Percentiles rank a stretch among this genome's conserved stretches.
Conservation (phyloP, 441 rosid species). For the Flueggea neowawraea region DNA sequence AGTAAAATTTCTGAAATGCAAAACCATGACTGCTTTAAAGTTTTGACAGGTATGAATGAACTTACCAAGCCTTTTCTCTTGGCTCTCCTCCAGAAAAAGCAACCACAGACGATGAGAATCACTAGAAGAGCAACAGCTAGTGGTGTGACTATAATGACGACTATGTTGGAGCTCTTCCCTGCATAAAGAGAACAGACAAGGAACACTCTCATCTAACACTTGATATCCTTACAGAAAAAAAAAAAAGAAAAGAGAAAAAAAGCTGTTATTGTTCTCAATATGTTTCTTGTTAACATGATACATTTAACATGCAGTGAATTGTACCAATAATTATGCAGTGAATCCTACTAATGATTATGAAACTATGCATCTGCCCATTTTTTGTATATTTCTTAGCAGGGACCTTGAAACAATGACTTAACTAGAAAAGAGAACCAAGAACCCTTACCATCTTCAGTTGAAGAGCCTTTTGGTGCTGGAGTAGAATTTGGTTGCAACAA, state of each 20-base stretch:
- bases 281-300: too few relatives aligned
- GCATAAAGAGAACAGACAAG: slow-evolving; percentile 3
- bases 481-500: slow-evolving; percentile 1
- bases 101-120: slow-evolving; percentile 7
- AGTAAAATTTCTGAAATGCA: too few relatives aligned
- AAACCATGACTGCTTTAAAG: too few relatives aligned
- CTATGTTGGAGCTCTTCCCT: slow-evolving; percentile 20
- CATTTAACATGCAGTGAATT: too few relatives aligned
- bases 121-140: slow-evolving; percentile 5
- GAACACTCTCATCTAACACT: neutral
- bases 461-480: neutral
- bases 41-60: neutral
- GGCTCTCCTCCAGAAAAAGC: slow-evolving; percentile 19
- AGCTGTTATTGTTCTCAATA: too few relatives aligned
- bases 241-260: too few relatives aligned
- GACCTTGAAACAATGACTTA: neutral
- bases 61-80: slow-evolving; percentile 16
- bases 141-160: slow-evolving; percentile 9
- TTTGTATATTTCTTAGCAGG: too few relatives aligned
- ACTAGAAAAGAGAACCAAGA: neutral
- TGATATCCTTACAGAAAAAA: too few relatives aligned
- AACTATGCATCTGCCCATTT: too few relatives aligned
- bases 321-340: too few relatives aligned
- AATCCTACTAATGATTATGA: too few relatives aligned
- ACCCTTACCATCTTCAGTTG: slow-evolving; percentile 14